These are phyloP conservation scores for Thozetella sp. DNA, from an alignment of 495 filamentous ascomycete genomes.

Conservation along the genomic window DNA sequence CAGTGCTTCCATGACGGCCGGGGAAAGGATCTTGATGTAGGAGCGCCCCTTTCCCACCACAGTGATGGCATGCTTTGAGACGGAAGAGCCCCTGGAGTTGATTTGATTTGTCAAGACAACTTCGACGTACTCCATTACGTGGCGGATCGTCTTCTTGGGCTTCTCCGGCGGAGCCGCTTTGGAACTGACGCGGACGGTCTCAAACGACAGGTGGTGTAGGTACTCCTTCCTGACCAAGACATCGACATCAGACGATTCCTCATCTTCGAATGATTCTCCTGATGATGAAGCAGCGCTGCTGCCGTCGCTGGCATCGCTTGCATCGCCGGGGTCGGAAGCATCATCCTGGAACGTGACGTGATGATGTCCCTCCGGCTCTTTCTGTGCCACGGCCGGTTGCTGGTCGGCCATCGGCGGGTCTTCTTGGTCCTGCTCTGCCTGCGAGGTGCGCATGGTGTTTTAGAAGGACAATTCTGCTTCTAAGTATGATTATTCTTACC, in stretches of 20 bases:
- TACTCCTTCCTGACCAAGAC: neutral
- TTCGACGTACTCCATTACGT: neutral
- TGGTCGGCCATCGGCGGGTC: too few species aligned
- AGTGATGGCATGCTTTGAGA: neutral
- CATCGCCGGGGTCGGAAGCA: too few species aligned
- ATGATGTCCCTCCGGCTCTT: neutral
- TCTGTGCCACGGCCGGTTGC: too few species aligned
- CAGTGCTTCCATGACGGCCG: neutral
- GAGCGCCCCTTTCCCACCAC: neutral
- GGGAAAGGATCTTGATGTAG: neutral
- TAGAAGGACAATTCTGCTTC: too few species aligned
- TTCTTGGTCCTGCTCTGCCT: too few species aligned
- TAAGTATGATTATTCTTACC: too few species aligned
- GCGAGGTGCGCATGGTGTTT: too few species aligned
- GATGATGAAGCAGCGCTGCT: neutral
- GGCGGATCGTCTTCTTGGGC: neutral
- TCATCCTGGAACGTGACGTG: neutral
- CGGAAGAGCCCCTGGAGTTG: neutral
- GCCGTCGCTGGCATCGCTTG: too few species aligned
- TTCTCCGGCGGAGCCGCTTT: neutral
- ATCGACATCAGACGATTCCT: neutral
- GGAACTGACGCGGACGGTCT: neutral
- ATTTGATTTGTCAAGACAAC: neutral
- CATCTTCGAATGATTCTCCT: neutral
- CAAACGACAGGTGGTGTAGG: neutral